Evolutionary conservation across 176 grass and related monocot species (phyloP), one percentile per base, ranked within the genome.

Genomic region (Coix lacrymajobi): DNA sequence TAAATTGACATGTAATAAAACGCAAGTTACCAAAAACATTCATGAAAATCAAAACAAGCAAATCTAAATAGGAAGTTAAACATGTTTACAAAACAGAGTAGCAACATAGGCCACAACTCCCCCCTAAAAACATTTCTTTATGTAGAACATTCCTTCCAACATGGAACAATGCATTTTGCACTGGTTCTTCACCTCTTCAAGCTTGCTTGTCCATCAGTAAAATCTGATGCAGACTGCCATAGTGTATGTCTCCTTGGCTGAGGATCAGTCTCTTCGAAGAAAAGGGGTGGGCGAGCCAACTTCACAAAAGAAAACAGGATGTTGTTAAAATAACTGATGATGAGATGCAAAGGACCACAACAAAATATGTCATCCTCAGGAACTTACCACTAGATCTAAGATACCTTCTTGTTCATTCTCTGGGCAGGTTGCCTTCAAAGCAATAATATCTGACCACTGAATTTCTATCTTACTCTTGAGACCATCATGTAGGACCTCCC

Each of bases 401-500:
- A 44, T 88, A 69, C 89, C 92, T 80, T 80, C 92, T 83, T 80
- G 79, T 83, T 78, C 83, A 73, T 90, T 76, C 45, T 90, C 89
- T 3, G 46, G 73, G 83, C 51, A 94, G 54, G 56, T 87, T 79
- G 86, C 85, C 77, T 90, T 94, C 51, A 97, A 44, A 68, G 75
- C 79, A 84, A 56, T 80, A 85, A 97, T 92, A 69, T 94, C 77
- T 80, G 90, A 80, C 92, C 92, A 97, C 41, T 92, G 81, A n/a
- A 94, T 83, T 79, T 97, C 94, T 80, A 94, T 97, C 88, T 97
- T 94, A 78, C 81, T 94, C 86, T 94, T 97, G 13, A 91, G 84
- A 62, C 88, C 85, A 25, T 37, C 83, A 41, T 97, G 81, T 19
- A 97, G 68, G 52, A 94, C 74, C 88, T 97, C 92, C 90, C 90